phyloP scores from a whole-genome alignment of 495 filamentous ascomycete genomes.

The Penicillium psychrofluorescens region DNA sequence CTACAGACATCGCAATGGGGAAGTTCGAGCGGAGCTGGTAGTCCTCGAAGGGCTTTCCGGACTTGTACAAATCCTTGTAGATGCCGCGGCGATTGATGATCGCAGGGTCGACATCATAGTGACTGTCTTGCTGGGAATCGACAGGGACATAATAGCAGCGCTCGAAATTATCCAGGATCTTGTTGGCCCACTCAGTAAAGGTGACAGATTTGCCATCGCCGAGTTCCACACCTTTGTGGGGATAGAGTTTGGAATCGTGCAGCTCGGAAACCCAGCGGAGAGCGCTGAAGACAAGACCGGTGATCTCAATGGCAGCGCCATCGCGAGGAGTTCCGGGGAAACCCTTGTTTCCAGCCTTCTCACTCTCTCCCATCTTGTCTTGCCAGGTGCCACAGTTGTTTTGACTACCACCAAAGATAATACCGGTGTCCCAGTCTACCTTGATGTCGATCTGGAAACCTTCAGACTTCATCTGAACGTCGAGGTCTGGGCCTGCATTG shows the following conservation, averaged over 20 bases:
- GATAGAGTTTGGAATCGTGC: conserved; percentile 57
- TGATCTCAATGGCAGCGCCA: conserved; percentile 93
- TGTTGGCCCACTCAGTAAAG: conserved; percentile 72
- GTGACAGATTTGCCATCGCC: conserved; percentile 52
- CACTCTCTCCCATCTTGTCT: conserved; percentile 99
- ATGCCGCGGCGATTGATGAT: conserved; percentile 86
- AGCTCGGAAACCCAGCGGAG: conserved; percentile 72
- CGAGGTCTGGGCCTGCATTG: conserved; percentile 80
- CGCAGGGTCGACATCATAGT: conserved; percentile 72
- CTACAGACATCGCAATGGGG: conserved; percentile 90
- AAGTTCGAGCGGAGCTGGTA: conserved; percentile 95
- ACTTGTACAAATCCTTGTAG: conserved; percentile 93
- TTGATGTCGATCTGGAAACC: conserved; percentile 88
- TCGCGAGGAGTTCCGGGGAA: conserved; percentile 94
- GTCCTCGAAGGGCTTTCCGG: conserved; percentile 92
- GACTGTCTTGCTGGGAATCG: conserved; percentile 55
- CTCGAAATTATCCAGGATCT: conserved; percentile 83
- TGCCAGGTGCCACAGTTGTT: conserved; percentile 98
- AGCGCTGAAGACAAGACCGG: conserved; percentile 82
- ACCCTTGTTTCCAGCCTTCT: conserved; percentile 84
- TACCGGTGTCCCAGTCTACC: conserved; percentile 86
- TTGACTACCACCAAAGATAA: conserved; percentile 92
- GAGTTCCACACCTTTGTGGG: conserved; percentile 60
- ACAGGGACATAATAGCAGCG: conserved; percentile 79
- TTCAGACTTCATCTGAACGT: conserved; percentile 86